These are phyloP conservation scores for Coemansia sp. DNA, from an alignment of 192 early-diverging fungal species.

Conservation along the genomic window DNA sequence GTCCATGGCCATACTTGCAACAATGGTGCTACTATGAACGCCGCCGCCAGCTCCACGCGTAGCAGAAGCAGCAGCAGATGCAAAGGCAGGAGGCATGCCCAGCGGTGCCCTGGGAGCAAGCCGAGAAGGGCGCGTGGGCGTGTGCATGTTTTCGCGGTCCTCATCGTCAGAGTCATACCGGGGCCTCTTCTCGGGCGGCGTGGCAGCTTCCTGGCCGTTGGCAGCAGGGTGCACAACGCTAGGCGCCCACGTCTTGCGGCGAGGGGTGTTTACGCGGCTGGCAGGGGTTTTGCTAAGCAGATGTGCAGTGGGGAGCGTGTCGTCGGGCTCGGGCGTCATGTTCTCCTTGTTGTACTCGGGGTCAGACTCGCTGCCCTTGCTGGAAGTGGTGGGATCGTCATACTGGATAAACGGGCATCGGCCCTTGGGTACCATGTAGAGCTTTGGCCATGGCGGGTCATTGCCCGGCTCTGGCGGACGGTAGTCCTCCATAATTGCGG, in stretches of 20 bases:
- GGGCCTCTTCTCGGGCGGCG: not conserved
- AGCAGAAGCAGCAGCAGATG: not conserved
- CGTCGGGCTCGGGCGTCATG: constrained; percentile 47
- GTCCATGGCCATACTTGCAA: constrained; percentile 26
- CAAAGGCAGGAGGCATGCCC: not conserved
- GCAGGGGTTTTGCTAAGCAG: constrained; percentile 48
- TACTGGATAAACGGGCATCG: constrained; percentile 58
- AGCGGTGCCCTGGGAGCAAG: not conserved
- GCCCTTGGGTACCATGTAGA: constrained; percentile 56
- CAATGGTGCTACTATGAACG: not conserved
- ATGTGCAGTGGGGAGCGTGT: constrained; percentile 29
- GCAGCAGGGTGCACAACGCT: constrained; percentile 1
- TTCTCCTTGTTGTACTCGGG: constrained; percentile 50
- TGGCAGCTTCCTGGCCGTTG: not conserved
- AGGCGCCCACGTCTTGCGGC: constrained; percentile 22
- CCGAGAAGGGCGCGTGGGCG: constrained; percentile 41
- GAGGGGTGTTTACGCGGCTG: constrained; percentile 34
- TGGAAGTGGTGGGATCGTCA: constrained; percentile 54
- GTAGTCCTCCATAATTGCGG: constrained; percentile 52
- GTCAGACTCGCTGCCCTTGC: constrained; percentile 52
- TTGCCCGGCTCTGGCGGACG: constrained; percentile 41
- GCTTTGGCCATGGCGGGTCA: constrained; percentile 56
- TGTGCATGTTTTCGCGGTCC: constrained; percentile 14
- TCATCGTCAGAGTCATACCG: not conserved
- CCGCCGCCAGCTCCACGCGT: constrained; percentile 5